Evolutionary conservation across 192 early-diverging fungal genomes (phyloP).

Genomic region (Entophlyctis helioformis): DNA sequence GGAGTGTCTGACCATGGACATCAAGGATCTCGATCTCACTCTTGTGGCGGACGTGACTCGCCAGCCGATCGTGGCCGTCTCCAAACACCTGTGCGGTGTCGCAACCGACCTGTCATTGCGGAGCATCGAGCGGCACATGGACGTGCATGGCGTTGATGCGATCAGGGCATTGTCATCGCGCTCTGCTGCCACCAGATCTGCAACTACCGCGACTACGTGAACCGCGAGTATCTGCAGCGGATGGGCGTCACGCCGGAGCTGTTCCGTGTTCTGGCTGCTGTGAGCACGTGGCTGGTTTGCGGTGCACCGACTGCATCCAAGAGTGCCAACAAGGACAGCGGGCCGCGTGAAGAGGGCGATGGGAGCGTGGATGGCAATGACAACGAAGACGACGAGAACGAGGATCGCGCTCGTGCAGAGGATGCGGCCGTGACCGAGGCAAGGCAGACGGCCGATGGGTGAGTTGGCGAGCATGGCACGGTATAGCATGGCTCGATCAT

Average conservation of each 20-base stretch:
- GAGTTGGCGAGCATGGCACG: no score
- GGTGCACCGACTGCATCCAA: constrained; percentile 11
- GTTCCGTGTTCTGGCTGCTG: constrained; percentile 51
- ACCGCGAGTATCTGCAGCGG: constrained; percentile 47
- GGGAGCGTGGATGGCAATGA: constrained; percentile 10
- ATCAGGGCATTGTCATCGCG: constrained; percentile 61
- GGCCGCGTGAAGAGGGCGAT: no score
- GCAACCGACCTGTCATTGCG: constrained; percentile 80
- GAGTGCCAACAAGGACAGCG: not conserved
- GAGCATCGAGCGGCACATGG: constrained; percentile 33
- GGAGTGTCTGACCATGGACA: constrained; percentile 60
- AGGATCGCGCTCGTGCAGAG: constrained; percentile 16
- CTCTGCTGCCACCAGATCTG: constrained; percentile 85
- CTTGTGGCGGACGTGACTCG: constrained; percentile 21
- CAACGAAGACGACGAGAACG: constrained; percentile 24
- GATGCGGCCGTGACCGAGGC: constrained; percentile 12
- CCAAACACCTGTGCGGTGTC: constrained; percentile 85
- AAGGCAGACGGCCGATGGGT: no score
- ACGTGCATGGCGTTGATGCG: constrained; percentile 7
- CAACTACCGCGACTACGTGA: constrained; percentile 56
- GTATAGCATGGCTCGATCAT: no score
- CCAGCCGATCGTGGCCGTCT: constrained; percentile 57
- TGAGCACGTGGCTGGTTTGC: constrained; percentile 73
- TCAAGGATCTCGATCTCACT: constrained; percentile 72
- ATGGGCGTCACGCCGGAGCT: constrained; percentile 33